Evolutionary conservation across 2,329 filamentous ascomycete species (phyloP), one percentile per base, ranked within the genome.

Genomic region (Pestalotiopsis sp.): DNA sequence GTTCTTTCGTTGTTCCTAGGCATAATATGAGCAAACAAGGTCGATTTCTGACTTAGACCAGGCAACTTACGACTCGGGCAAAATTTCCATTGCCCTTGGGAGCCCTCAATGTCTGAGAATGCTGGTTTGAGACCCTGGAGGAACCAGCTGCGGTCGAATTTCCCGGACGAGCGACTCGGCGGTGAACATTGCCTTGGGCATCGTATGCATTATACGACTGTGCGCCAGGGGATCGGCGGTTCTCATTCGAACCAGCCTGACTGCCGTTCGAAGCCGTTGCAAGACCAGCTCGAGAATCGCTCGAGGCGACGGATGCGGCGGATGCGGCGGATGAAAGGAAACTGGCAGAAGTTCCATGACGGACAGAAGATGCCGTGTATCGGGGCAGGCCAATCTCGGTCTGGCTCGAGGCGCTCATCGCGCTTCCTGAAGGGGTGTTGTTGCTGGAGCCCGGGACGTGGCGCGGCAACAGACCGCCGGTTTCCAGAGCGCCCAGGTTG

Each of bases 231-330:
- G 39, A n/a, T 3, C 27, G 39, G n/a, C n/a, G 31, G 38, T 11
- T 14, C 7, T 59, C 12, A 25, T 11, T 36, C 11, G 6, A n/a
- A 4, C 13, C 27, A 23, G 23, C 13, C 23, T 31, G 63, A 12
- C 36, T 38, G 11, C 20, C n/a, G 12, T 31, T 66, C n/a, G 56
- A 45, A 9, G 39, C 45, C 5, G 52, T 49, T 7, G 52, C 17
- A 17, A 59, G 23, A 23, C 64, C 64, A 27, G 64, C 64, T 45
- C 38, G 64, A 45, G 64, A 66, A 36, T 66, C 64, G 20, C 52
- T 66, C 7, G 64, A 49, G 2, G 31, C 31, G 23, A 49, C 31
- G 3, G 64, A 66, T 27, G 3, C 25, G 25, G 3, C 25, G 25
- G 25, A 31, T 17, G 27, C 14, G n/a, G 14, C 27, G 45, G 39